Conservation (phyloP, 768 basidiomycete species). For the Hortiboletus campestris region DNA sequence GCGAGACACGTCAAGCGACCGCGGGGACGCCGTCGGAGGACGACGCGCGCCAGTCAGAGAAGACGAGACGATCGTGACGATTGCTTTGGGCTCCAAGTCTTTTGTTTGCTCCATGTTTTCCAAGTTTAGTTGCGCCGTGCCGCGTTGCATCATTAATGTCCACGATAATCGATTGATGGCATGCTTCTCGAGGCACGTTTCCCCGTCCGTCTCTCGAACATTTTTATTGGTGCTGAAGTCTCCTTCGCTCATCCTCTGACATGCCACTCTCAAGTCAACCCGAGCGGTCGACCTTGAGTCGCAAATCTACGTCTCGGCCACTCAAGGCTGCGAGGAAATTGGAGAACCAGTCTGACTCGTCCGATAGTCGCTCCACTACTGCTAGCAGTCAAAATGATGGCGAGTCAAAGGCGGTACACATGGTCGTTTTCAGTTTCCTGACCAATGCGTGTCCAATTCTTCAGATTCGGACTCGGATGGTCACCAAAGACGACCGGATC, state of each 20-base stretch:
- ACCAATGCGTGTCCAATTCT: background rate
- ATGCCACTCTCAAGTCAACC: conserved; percentile 14
- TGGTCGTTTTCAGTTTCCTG: background rate
- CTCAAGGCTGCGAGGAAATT: conserved; percentile 19
- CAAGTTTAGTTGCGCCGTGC: too few species aligned
- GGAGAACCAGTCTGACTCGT: conserved; percentile 3
- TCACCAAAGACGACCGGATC: background rate
- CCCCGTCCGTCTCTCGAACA: too few species aligned
- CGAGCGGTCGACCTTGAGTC: background rate
- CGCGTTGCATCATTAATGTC: too few species aligned
- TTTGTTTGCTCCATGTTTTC: too few species aligned
- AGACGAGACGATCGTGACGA: too few species aligned
- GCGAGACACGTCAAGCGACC: too few species aligned
- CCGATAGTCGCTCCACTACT: conserved; percentile 1
- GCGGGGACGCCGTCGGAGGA: too few species aligned
- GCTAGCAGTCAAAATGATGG: conserved; percentile 5
- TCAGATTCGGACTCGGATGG: conserved; percentile 19
- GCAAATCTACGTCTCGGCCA: background rate
- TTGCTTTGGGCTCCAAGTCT: too few species aligned
- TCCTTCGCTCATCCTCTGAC: conserved; percentile 10
- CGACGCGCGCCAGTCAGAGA: too few species aligned
- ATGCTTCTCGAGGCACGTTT: background rate
- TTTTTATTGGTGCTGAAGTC: background rate
- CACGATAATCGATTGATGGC: background rate
- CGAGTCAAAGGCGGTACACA: conserved; percentile 3